Conservation (phyloP, 768 basidiomycete genomes). For the Rhizopogon vesiculosus region DNA sequence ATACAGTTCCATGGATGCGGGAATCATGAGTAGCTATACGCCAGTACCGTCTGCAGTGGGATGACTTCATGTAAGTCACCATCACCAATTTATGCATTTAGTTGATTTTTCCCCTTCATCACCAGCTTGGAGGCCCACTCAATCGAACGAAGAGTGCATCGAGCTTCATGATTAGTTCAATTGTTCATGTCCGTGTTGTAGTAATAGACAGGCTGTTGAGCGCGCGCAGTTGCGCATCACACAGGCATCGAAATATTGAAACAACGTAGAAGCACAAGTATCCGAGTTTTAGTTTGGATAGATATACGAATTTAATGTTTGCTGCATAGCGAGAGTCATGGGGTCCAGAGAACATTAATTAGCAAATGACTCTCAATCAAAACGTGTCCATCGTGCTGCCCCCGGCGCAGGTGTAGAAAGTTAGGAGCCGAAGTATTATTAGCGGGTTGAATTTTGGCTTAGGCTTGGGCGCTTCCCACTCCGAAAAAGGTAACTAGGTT, state of each 20-base stretch:
- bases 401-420: too few species aligned
- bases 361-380: too few species aligned
- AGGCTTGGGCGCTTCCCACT: background rate
- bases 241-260: too few species aligned
- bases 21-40: background rate
- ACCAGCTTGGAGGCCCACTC: background rate
- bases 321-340: too few species aligned
- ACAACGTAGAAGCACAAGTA: background rate
- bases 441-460: background rate
- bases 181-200: background rate
- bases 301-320: too few species aligned
- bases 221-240: background rate
- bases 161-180: background rate
- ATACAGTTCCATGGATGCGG: background rate
- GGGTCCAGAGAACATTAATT: too few species aligned
- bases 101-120: background rate
- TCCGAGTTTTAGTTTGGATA: background rate
- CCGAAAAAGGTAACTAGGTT: conserved; percentile 1
- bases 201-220: background rate
- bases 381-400: too few species aligned
- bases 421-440: too few species aligned
- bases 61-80: background rate
- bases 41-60: background rate
- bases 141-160: background rate
- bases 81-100: background rate